Evolutionary conservation across 257 asterid species (phyloP), one percentile per base, ranked within the genome.

Genomic region (Eucommia ulmoides): DNA sequence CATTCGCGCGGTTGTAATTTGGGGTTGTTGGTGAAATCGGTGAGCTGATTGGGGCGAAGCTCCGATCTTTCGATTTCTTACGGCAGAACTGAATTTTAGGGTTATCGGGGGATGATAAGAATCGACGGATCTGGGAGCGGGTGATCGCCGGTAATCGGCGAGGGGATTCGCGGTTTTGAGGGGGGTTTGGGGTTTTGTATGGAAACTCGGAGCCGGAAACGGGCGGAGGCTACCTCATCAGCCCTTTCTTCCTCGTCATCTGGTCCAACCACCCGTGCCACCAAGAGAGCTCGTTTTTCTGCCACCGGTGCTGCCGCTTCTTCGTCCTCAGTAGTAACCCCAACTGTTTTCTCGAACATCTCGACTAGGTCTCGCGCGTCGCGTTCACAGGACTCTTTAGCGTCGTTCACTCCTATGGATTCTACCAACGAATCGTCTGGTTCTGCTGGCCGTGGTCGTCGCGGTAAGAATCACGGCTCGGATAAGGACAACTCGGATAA

Each of bases 121-220:
- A 70, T 50, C 56, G 35, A 54, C 53, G 78, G 73, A 75, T 86
- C 74, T 57, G 24, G 21, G 52, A 56, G 54, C 52, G 64, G 53
- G 57, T 67, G 72, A 79, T 91, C 95, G 94, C 96, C 95, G 93
- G 69, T 81, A 62, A 70, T 82, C 93, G 98, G 98, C 98, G 98
- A 79, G 62, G 50, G 53, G 76, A 54, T 78, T 48, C 47, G 56
- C 73, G 55, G 68, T 65, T 71, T 62, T 58, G 69, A 64, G n/a
- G 61, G 80, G 77, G 66, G 65, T 62, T 73, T 73, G 56, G 63
- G 93, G 52, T 74, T 73, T 92, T 92, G 95, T 87, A 92, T 86
- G 99, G 99, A 92, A 92, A 87, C 99, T 77, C 95, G 99, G 62
- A 83, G 95, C 84, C 95, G 97, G 71, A 92, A 92, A 93, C 97